A percentile compares a stretch with the other conserved stretches of the same genome.
These are phyloP conservation scores for Talaromyces amestolkiae DNA, from an alignment of 2,329 filamentous ascomycete genomes.

Conservation along the genomic window DNA sequence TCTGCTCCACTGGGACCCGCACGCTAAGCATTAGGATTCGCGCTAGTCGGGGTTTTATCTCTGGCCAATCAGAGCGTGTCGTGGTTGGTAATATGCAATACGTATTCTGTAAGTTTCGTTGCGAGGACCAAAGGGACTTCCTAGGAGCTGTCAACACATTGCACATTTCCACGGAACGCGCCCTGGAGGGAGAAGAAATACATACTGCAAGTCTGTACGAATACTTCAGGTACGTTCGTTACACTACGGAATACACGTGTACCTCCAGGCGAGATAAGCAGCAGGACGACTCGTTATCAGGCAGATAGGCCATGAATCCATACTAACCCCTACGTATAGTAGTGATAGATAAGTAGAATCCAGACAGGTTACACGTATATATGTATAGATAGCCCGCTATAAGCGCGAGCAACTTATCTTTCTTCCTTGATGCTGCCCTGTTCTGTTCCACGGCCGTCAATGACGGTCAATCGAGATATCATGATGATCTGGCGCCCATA, in stretches of 20 bases:
- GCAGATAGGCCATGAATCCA: neutral
- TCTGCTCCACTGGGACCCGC: neutral
- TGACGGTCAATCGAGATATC: neutral
- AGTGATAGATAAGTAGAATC: neutral
- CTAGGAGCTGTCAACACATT: neutral
- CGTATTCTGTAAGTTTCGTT: neutral
- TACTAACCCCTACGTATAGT: neutral
- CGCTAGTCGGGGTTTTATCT: conserved; percentile 27
- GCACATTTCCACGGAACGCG: neutral
- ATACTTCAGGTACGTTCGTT: neutral
- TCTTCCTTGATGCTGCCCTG: neutral
- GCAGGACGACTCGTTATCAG: neutral
- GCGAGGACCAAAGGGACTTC: neutral
- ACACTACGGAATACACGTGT: neutral
- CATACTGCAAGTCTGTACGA: too few species aligned
- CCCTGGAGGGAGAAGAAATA: neutral
- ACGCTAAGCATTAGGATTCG: neutral
- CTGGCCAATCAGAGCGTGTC: conserved; percentile 22
- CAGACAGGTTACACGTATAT: conserved; percentile 7
- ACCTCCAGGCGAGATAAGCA: neutral
- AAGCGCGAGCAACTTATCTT: conserved; percentile 1
- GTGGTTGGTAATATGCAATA: conserved; percentile 1
- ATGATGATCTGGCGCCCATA: neutral
- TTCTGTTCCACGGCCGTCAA: neutral
- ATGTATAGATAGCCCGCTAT: conserved; percentile 9